phyloP scores from a whole-genome alignment of 371 early-diverging fungal genomes.

The Smittium culicis region DNA sequence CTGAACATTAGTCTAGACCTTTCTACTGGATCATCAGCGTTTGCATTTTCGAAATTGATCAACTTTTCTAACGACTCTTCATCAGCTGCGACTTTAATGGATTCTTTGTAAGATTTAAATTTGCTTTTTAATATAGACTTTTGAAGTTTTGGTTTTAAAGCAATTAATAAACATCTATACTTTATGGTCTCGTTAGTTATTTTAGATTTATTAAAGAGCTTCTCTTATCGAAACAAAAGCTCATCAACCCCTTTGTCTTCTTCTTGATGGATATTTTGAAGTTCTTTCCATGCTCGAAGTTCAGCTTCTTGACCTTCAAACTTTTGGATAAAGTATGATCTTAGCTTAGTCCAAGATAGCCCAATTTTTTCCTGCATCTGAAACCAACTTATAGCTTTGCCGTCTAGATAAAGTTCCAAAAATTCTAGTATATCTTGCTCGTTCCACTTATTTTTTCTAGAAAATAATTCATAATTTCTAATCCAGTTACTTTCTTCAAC shows the following conservation, averaged over 20 bases:
- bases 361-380: background rate
- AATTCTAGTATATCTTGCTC: conserved; percentile 1
- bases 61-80: conserved; percentile 3
- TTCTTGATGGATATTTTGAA: background rate
- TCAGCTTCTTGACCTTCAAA: background rate
- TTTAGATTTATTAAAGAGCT: background rate
- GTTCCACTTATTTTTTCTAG: background rate
- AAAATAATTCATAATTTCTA: conserved; percentile 2
- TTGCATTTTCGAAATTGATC: no score
- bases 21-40: no score
- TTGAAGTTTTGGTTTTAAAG: background rate
- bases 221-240: background rate
- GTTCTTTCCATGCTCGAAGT: background rate
- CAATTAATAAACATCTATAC: background rate
- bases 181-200: background rate
- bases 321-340: background rate
- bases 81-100: background rate
- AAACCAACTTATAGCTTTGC: background rate
- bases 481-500: background rate
- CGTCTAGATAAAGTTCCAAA: conserved; percentile 5
- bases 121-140: background rate
- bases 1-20: no score
- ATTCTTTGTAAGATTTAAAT: background rate
- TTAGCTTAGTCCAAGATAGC: background rate
- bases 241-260: conserved; percentile 1